These are phyloP conservation scores for Microcyclospora pomicola DNA, from an alignment of 2,329 filamentous ascomycete genomes.

Conservation along the genomic window DNA sequence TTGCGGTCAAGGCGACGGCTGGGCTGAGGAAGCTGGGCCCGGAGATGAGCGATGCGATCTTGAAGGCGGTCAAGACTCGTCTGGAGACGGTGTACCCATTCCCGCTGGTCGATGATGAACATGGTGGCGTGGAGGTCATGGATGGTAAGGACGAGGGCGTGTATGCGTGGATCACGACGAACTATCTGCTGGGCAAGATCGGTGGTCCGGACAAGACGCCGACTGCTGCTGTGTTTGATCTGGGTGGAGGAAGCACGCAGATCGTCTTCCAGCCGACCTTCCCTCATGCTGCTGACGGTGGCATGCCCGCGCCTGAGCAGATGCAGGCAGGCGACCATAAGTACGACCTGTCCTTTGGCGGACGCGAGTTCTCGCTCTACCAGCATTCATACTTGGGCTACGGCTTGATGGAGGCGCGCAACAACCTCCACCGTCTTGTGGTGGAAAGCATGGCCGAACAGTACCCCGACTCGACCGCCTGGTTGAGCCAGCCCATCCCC, in stretches of 20 bases:
- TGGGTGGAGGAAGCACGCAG: conserved; percentile 92
- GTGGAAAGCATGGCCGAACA: conserved; percentile 56
- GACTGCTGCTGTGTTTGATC: conserved; percentile 88
- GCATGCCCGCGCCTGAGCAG: conserved; percentile 57
- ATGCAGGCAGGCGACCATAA: conserved; percentile 88
- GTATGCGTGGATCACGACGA: conserved; percentile 97
- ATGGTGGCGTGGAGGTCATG: conserved; percentile 90
- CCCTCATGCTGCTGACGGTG: conserved; percentile 54
- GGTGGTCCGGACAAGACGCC: conserved; percentile 79
- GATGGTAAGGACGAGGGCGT: conserved; percentile 94
- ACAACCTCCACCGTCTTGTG: conserved; percentile 66
- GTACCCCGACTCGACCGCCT: conserved; percentile 43
- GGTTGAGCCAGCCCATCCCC: conserved; percentile 55
- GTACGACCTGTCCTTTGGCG: conserved; percentile 81
- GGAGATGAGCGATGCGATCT: conserved; percentile 68
- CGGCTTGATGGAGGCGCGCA: conserved; percentile 86
- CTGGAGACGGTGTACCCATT: conserved; percentile 88
- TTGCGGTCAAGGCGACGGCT: conserved; percentile 96
- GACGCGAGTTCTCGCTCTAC: conserved; percentile 82
- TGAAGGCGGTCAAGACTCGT: conserved; percentile 68
- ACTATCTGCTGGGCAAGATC: conserved; percentile 97
- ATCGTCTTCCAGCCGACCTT: conserved; percentile 98
- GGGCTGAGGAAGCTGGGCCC: conserved; percentile 76
- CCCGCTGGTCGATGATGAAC: conserved; percentile 73
- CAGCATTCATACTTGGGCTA: conserved; percentile 97